Evolutionary conservation across 306 rosid genomes (phyloP).

Genomic region (Psophocarpus tetragonolobus): DNA sequence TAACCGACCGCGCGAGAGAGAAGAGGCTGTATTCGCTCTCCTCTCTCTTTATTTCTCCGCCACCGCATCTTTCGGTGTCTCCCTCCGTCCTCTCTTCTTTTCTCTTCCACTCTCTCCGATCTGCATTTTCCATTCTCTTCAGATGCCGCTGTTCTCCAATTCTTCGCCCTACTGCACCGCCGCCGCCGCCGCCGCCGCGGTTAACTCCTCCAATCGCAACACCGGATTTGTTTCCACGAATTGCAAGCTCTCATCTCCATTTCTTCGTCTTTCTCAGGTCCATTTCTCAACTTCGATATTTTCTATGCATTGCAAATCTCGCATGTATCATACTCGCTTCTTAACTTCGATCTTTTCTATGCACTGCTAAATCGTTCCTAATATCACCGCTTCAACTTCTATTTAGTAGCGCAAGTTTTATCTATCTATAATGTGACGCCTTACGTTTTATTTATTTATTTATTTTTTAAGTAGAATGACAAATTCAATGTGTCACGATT

Average conservation of each 20-base stretch:
- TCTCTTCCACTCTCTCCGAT: conserved; percentile 7
- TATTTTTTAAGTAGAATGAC: conserved; percentile 47
- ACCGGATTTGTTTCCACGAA: conserved; percentile 8
- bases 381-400: neutral
- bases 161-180: conserved; percentile 47
- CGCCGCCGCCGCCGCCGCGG: neutral
- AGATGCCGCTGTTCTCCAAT: conserved; percentile 52
- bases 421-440: neutral
- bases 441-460: neutral
- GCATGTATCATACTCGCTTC: neutral
- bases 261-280: conserved; percentile 48
- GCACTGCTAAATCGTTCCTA: too few relatives aligned
- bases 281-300: conserved; percentile 24
- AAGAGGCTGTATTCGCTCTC: conserved; percentile 6
- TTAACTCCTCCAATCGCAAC: conserved; percentile 27
- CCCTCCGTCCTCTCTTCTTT: conserved; percentile 31
- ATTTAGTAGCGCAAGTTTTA: conserved; percentile 4
- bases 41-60: conserved; percentile 37
- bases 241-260: conserved; percentile 29
- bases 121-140: conserved; percentile 5
- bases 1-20: neutral
- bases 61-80: conserved; percentile 42
- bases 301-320: conserved; percentile 4
- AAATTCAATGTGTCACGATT: conserved; percentile 37
- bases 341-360: neutral